These are phyloP conservation scores for Cercophora newfieldiana DNA, from an alignment of 495 filamentous ascomycete genomes.

Conservation along the genomic window DNA sequence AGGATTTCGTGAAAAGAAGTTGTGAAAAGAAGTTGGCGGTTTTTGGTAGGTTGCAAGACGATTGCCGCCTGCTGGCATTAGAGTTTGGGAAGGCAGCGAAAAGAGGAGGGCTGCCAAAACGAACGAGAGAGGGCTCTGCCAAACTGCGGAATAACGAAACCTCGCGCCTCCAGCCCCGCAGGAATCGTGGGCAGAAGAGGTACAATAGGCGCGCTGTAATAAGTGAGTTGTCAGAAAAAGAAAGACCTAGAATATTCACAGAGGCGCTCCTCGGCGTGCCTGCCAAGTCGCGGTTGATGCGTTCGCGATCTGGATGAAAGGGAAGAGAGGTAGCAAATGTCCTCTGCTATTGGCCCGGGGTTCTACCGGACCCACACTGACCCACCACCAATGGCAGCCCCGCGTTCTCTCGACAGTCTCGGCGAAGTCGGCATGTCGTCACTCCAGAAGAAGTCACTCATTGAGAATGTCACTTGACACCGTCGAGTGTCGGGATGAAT, in stretches of 20 bases:
- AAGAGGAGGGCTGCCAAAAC: not conserved
- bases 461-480: no score
- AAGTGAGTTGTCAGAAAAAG: not conserved
- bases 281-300: not conserved
- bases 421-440: no score
- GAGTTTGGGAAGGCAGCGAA: not conserved
- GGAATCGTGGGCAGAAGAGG: not conserved
- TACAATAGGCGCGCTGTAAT: not conserved
- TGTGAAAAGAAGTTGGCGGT: not conserved
- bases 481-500: no score
- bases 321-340: not conserved
- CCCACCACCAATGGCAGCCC: not conserved
- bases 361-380: conserved; percentile 2
- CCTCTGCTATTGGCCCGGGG: not conserved
- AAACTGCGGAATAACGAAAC: not conserved
- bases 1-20: not conserved
- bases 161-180: not conserved
- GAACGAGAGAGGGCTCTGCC: not conserved
- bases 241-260: not conserved
- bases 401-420: not conserved
- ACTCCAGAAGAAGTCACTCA: not conserved
- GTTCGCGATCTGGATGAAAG: not conserved
- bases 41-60: not conserved
- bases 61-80: not conserved
- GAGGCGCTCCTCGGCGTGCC: not conserved